phyloP scores from a whole-genome alignment of 2,329 filamentous ascomycete species.

The Colletotrichum navitas region DNA sequence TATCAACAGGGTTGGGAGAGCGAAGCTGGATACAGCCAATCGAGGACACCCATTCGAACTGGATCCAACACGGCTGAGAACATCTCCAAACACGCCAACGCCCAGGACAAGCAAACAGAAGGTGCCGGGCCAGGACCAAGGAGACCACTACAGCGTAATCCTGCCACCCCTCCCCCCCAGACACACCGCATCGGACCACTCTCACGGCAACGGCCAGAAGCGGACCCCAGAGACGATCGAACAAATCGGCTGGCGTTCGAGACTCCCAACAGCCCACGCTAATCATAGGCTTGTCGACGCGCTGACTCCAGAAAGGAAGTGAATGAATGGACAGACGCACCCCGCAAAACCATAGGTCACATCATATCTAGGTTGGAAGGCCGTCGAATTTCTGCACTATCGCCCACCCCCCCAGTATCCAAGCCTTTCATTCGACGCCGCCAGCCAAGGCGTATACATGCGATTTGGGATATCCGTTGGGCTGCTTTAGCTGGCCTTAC shows the following conservation, averaged over 20 bases:
- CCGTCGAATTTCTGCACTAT: constrained; percentile 35
- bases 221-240: constrained; percentile 30
- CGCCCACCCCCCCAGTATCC: constrained; percentile 4
- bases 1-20: constrained; percentile 6
- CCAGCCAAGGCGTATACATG: constrained; percentile 13
- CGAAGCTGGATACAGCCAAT: constrained; percentile 6
- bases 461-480: constrained; percentile 1
- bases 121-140: not conserved
- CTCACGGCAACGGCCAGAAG: not conserved
- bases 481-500: constrained; percentile 11
- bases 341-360: constrained; percentile 37
- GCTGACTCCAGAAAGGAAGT: constrained; percentile 12
- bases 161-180: not conserved
- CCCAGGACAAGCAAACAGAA: constrained; percentile 1
- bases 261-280: constrained; percentile 10
- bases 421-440: constrained; percentile 17
- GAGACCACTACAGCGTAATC: not conserved
- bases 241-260: constrained; percentile 24
- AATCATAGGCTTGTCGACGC: not conserved
- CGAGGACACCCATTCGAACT: constrained; percentile 10
- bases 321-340: constrained; percentile 32
- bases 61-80: constrained; percentile 1
- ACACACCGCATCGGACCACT: constrained; percentile 8
- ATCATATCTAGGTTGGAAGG: constrained; percentile 18
- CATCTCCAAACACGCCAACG: constrained; percentile 9